Base-by-base conservation (phyloP, 257 asterid genomes). In the Thymus mandschuricus region DNA sequence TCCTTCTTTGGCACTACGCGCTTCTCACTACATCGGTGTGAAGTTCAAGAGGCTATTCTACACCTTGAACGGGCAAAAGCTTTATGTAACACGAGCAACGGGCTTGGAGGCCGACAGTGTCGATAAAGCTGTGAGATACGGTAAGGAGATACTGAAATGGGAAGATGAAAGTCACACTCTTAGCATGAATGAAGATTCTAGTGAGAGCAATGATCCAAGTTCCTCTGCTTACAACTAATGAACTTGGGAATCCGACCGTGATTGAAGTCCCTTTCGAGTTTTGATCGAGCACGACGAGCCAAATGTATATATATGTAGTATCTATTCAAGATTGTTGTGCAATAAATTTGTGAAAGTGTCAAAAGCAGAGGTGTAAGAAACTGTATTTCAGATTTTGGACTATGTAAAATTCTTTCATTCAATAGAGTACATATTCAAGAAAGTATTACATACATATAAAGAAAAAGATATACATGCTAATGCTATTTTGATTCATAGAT, bases 71-170 rank as follows among this genome's bases (percentile, higher is more conserved):
- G 45, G 21, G 12, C 88, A 73, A 49, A 92, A 81, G 74, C 81
- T 92, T 83, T 89, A 81, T 68, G 97, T 89, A 52, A 46, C 91
- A 10, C 76, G 76, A 49, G 81, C 84, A 12, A 92, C 89, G n/a
- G 98, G 92, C 48, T 64, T 92, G 81, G 91, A 89, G 65, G 76
- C 86, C 4, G 88, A 85, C 27, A 88, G 88, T 27, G 94, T 95
- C 15, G 96, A 89, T 64, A 82, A 62, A 35, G 92, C 89, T 21
- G 79, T 95, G 10, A 82, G 79, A 77, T 92, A 84, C 45, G 75
- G 84, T 2, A 77, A 75, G 77, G 99, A 95, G 82, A 84, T 95
- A 62, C 65, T 92, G 56, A 87, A 79, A 74, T 95, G 99, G 99
- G 87, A 85, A 27, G 81, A 78, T 8, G 98, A 89, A 81, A 78